A percentile compares a stretch with the other conserved stretches of the same genome.
phyloP scores from a whole-genome alignment of 163 green algal genomes.

The Chlorella variabilis region DNA sequence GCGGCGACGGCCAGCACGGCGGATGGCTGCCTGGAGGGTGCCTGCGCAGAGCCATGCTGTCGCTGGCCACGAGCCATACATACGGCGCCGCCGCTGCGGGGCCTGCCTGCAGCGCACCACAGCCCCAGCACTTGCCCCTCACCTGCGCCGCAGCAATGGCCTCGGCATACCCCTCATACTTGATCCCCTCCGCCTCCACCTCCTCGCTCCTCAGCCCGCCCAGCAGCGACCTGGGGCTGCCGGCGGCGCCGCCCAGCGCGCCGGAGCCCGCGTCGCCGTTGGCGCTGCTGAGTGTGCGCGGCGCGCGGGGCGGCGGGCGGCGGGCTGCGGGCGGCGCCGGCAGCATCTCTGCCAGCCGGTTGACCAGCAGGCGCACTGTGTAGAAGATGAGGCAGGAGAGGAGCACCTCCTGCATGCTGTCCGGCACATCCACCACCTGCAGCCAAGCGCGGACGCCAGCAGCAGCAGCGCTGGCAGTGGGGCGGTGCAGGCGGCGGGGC shows the following conservation, averaged over 20 bases:
- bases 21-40: too few relatives aligned
- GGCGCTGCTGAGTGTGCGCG: not conserved
- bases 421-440: conserved; percentile 44
- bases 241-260: not conserved
- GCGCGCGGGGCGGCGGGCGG: not conserved
- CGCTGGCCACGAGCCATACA: too few relatives aligned
- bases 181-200: conserved; percentile 36
- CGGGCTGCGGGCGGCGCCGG: conserved; percentile 14
- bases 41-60: too few relatives aligned
- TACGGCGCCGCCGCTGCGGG: too few relatives aligned
- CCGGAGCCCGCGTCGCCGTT: not conserved
- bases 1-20: too few relatives aligned
- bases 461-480: too few relatives aligned
- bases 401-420: conserved; percentile 47
- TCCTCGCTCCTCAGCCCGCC: conserved; percentile 15
- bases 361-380: conserved; percentile 32
- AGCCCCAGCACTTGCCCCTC: not conserved
- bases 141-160: conserved; percentile 39
- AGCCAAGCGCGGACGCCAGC: too few relatives aligned
- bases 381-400: conserved; percentile 45
- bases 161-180: conserved; percentile 53
- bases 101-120: too few relatives aligned
- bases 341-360: conserved; percentile 19
- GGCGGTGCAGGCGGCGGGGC: not conserved
- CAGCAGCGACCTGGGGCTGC: not conserved